Conservation (phyloP, 2,329 filamentous ascomycete genomes). For the Septoria linicola region DNA sequence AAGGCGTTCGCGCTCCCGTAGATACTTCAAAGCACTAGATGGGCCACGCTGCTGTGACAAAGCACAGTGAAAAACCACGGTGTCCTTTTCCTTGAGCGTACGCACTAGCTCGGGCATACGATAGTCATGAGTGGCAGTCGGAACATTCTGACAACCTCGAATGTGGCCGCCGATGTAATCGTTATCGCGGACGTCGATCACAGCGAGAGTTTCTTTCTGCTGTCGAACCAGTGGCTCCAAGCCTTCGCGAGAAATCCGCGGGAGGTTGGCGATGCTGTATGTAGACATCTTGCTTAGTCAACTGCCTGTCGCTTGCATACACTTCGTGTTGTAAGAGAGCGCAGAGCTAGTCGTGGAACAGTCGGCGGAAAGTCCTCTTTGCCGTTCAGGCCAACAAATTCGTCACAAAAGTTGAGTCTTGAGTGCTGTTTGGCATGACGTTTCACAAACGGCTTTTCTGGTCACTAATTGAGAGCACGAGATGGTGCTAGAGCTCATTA, state of each 20-base stretch:
- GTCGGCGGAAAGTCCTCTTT: too few relatives aligned
- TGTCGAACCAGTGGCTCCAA: slow-evolving; percentile 61
- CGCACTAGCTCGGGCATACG: slow-evolving; percentile 80
- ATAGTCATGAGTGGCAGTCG: slow-evolving; percentile 69
- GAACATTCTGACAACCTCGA: slow-evolving; percentile 70
- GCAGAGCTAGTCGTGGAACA: too few relatives aligned
- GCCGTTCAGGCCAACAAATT: too few relatives aligned
- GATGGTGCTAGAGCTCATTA: too few relatives aligned
- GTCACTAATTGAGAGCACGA: too few relatives aligned
- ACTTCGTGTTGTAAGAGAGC: not conserved
- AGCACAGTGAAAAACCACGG: slow-evolving; percentile 91
- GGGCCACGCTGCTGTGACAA: slow-evolving; percentile 89
- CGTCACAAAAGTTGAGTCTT: too few relatives aligned
- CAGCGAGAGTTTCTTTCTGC: slow-evolving; percentile 53
- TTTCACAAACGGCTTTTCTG: too few relatives aligned
- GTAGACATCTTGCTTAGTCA: slow-evolving; percentile 9
- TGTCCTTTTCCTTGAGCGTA: slow-evolving; percentile 71
- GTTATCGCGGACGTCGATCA: slow-evolving; percentile 87
- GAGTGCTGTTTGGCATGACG: too few relatives aligned
- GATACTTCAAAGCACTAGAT: slow-evolving; percentile 74
- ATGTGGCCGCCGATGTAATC: slow-evolving; percentile 94
- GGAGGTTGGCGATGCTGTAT: slow-evolving; percentile 61
- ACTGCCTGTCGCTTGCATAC: not conserved
- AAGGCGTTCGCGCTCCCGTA: slow-evolving; percentile 65
- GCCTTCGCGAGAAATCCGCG: slow-evolving; percentile 66